Evolutionary conservation across 345 rosid genomes (phyloP).

Genomic region (Triadica sebifera): DNA sequence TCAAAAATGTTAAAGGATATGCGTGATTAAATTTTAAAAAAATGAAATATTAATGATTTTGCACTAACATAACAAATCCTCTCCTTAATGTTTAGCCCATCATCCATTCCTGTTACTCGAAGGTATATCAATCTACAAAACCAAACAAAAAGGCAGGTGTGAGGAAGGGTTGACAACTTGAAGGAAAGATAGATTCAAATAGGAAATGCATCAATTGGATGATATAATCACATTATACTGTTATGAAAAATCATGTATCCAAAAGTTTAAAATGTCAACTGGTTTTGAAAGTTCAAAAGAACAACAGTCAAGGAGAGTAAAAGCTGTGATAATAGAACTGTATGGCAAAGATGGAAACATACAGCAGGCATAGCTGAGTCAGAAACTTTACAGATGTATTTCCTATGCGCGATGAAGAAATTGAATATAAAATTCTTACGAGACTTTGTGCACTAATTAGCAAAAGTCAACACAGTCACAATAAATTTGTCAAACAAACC

Average conservation of each 20-base stretch:
- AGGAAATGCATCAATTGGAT: neutral
- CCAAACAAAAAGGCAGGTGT: constrained; percentile 16
- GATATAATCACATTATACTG: neutral
- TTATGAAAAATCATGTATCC: neutral
- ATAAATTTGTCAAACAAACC: neutral
- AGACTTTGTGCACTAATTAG: neutral
- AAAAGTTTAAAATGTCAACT: constrained; percentile 7
- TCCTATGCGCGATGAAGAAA: neutral
- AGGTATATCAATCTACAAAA: constrained; percentile 73
- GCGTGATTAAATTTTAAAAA: neutral
- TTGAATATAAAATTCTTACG: neutral
- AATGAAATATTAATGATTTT: neutral
- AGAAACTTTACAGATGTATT: neutral
- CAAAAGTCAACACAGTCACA: neutral
- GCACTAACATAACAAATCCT: constrained; percentile 73
- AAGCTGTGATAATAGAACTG: neutral
- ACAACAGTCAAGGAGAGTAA: neutral
- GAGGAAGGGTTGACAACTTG: neutral
- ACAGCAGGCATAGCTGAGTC: neutral
- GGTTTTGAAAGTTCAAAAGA: constrained; percentile 6
- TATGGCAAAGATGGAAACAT: neutral
- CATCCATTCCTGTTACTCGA: constrained; percentile 92
- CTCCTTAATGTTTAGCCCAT: constrained; percentile 82
- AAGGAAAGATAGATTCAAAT: neutral
- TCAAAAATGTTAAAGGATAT: neutral